phyloP scores from a whole-genome alignment of 345 rosid species.

The Brassica napus region DNA sequence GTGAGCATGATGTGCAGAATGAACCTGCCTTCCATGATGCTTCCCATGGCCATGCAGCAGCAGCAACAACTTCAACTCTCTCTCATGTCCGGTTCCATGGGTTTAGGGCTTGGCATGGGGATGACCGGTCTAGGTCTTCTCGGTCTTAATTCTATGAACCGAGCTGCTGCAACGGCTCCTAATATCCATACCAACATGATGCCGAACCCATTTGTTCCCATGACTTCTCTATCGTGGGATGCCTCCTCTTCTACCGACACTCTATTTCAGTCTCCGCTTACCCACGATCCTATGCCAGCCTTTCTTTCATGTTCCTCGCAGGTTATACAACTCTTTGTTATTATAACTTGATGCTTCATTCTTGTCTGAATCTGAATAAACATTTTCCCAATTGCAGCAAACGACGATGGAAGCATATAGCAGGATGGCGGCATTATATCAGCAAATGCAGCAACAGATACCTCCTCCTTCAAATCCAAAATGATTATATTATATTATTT shows the following conservation, averaged over 20 bases:
- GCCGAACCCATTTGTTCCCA: slow-evolving; percentile 61
- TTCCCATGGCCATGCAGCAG: slow-evolving; percentile 83
- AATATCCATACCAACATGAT: slow-evolving; percentile 43
- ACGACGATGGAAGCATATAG: slow-evolving; percentile 77
- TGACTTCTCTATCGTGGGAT: slow-evolving; percentile 60
- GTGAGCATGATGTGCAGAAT: slow-evolving; percentile 78
- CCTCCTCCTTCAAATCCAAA: slow-evolving; percentile 59
- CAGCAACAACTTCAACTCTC: slow-evolving; percentile 72
- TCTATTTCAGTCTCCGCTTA: slow-evolving; percentile 45
- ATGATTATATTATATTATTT: slow-evolving; percentile 23
- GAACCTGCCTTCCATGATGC: slow-evolving; percentile 72
- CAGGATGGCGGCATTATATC: slow-evolving; percentile 81
- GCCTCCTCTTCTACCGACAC: slow-evolving; percentile 42
- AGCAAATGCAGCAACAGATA: slow-evolving; percentile 70
- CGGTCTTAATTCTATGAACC: slow-evolving; percentile 47
- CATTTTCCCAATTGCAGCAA: slow-evolving; percentile 20
- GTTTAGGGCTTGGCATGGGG: slow-evolving; percentile 72
- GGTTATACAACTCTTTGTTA: slow-evolving; percentile 36
- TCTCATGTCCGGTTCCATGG: slow-evolving; percentile 68
- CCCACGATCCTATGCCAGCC: slow-evolving; percentile 64
- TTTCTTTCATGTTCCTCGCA: slow-evolving; percentile 77
- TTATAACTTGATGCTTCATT: slow-evolving; percentile 1
- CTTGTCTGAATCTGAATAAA: not conserved
- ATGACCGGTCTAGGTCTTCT: slow-evolving; percentile 41
- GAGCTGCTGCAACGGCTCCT: slow-evolving; percentile 39